Evolutionary conservation across 805 yeast species (phyloP).

Genomic region (Suhomyces vadensis): DNA sequence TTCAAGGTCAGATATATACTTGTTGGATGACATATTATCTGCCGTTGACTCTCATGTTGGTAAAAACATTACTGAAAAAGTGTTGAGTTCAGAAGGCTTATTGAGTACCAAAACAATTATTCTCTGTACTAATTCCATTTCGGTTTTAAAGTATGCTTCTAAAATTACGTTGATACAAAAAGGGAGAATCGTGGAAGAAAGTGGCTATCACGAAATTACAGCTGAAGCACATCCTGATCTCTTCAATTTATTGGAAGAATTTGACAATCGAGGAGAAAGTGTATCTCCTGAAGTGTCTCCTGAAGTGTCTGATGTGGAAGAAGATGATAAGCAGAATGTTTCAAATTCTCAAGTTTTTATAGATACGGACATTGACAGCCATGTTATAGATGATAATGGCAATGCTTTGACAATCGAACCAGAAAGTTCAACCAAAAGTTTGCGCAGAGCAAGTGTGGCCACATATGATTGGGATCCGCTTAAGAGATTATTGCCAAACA

Average conservation of each 20-base stretch:
- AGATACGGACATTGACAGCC: conserved; percentile 2
- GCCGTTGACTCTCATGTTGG: conserved; percentile 35
- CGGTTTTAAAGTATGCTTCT: conserved; percentile 22
- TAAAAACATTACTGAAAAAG: conserved; percentile 26
- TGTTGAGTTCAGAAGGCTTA: conserved; percentile 23
- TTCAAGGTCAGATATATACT: conserved; percentile 27
- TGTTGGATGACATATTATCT: conserved; percentile 27
- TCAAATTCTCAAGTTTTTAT: neutral
- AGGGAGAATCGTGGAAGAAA: conserved; percentile 21
- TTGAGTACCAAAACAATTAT: conserved; percentile 26
- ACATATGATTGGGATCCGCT: conserved; percentile 50
- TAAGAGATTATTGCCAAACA: conserved; percentile 28
- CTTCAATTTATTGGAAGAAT: conserved; percentile 38
- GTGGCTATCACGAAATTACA: conserved; percentile 15
- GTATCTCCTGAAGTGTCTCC: neutral
- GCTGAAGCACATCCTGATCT: conserved; percentile 25
- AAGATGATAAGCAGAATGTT: neutral
- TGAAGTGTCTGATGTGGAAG: neutral
- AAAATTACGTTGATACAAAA: conserved; percentile 23
- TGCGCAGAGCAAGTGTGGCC: conserved; percentile 47
- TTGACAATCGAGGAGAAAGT: conserved; percentile 22
- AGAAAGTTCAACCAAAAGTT: neutral
- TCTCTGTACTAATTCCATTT: conserved; percentile 29
- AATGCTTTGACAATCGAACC: too few species aligned
- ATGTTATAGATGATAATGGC: neutral